Percentiles rank a stretch among this genome's conserved stretches.
Evolutionary conservation across 495 filamentous ascomycete genomes (phyloP).

Genomic region (Evernia prunastri): DNA sequence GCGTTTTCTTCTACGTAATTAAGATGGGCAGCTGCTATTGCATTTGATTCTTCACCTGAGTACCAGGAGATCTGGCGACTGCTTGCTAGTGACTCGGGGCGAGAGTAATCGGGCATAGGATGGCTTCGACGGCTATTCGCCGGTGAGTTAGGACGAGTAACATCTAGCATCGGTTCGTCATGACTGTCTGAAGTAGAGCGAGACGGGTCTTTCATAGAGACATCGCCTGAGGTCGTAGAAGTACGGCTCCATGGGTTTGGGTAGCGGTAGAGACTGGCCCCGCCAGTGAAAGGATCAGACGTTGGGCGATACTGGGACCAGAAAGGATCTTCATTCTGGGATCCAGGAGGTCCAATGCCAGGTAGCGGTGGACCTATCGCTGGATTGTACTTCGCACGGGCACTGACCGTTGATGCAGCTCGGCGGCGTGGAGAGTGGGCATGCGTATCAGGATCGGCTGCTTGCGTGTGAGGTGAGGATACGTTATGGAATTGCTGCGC

Average conservation of each 20-base stretch:
- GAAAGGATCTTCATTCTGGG: constrained; percentile 26
- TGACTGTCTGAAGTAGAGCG: constrained; percentile 39
- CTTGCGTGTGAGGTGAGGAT: constrained; percentile 29
- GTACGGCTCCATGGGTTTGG: constrained; percentile 28
- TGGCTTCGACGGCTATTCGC: constrained; percentile 41
- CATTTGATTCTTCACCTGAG: background rate
- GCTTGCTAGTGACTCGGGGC: constrained; percentile 37
- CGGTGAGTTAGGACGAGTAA: constrained; percentile 33
- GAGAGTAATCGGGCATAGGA: constrained; percentile 34
- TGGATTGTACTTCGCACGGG: constrained; percentile 20
- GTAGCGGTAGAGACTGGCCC: constrained; percentile 16
- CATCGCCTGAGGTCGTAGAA: constrained; percentile 12
- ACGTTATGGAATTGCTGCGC: constrained; percentile 37
- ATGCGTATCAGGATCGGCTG: constrained; percentile 38
- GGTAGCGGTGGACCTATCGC: constrained; percentile 29
- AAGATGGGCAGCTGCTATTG: background rate
- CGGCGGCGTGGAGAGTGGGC: constrained; percentile 45
- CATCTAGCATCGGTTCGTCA: constrained; percentile 52
- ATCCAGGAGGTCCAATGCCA: constrained; percentile 22
- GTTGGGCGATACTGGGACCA: constrained; percentile 27
- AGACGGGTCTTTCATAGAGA: constrained; percentile 28
- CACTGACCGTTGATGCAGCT: constrained; percentile 20
- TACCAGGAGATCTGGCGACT: constrained; percentile 38
- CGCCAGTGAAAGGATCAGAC: constrained; percentile 36
- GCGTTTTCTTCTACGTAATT: constrained; percentile 1